Evolutionary conservation across 805 yeast species (phyloP).

Genomic region (Barnettozyma sp.): DNA sequence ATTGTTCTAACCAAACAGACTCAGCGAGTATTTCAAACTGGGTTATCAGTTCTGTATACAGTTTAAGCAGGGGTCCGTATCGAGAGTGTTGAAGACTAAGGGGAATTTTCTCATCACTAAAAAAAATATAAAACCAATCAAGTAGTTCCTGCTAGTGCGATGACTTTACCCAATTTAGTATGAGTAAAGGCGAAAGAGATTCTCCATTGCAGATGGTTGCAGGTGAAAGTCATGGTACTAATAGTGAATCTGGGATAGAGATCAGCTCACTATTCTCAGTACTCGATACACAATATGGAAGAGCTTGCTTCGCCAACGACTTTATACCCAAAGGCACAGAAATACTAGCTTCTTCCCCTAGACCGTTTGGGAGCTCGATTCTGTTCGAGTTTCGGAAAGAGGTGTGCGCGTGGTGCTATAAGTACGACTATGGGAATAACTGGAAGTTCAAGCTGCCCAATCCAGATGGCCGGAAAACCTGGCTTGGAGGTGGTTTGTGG

Average conservation of each 20-base stretch:
- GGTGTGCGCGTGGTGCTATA: conserved; percentile 50
- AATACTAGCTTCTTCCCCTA: conserved; percentile 33
- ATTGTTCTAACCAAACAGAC: too few species aligned
- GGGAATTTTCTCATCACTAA: too few species aligned
- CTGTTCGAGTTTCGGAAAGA: conserved; percentile 52
- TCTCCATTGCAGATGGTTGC: too few species aligned
- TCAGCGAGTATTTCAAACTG: too few species aligned
- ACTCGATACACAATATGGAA: conserved; percentile 41
- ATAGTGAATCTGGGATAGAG: conserved; percentile 13
- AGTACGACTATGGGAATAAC: conserved; percentile 40
- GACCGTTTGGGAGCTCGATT: conserved; percentile 43
- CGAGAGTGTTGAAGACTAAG: too few species aligned
- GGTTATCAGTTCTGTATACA: too few species aligned
- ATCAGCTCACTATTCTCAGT: conserved; percentile 25
- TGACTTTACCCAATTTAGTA: too few species aligned
- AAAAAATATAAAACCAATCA: too few species aligned
- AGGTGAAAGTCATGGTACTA: too few species aligned
- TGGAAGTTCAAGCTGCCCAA: conserved; percentile 35
- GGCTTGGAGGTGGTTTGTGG: conserved; percentile 39
- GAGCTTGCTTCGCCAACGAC: conserved; percentile 49
- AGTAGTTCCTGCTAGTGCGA: too few species aligned
- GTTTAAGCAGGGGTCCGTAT: too few species aligned
- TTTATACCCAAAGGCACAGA: conserved; percentile 36
- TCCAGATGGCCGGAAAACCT: conserved; percentile 16
- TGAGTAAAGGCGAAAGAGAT: too few species aligned